Percentiles rank a stretch among this genome's conserved stretches.
Conservation (phyloP, 2,329 filamentous ascomycete genomes). For the Apiospora saccharicola region DNA sequence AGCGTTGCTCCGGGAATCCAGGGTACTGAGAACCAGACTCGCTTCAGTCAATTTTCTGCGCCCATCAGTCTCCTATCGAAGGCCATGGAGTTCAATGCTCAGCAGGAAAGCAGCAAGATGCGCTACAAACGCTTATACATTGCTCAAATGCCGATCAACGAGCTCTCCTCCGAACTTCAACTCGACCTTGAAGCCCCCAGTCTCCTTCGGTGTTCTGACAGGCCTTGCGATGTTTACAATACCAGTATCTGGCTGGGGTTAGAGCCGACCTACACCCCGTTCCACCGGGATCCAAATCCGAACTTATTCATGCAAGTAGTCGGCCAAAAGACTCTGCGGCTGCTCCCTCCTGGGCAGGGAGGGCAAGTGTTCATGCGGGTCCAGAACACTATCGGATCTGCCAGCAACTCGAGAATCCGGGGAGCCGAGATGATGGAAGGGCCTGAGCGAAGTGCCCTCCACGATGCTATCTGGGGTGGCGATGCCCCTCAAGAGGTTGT, state of each 20-base stretch:
- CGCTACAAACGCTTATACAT: slow-evolving; percentile 72
- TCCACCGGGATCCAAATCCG: slow-evolving; percentile 93
- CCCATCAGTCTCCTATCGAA: slow-evolving; percentile 71
- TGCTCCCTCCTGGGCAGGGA: slow-evolving; percentile 72
- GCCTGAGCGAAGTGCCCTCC: slow-evolving; percentile 69
- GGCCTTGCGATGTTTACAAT: slow-evolving; percentile 79
- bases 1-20: neutral
- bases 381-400: slow-evolving; percentile 48
- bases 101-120: slow-evolving; percentile 26
- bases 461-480: slow-evolving; percentile 73
- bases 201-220: slow-evolving; percentile 20
- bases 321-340: slow-evolving; percentile 74
- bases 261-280: slow-evolving; percentile 85
- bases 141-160: slow-evolving; percentile 77
- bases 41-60: slow-evolving; percentile 65
- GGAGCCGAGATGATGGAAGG: slow-evolving; percentile 94
- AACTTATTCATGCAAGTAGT: slow-evolving; percentile 89
- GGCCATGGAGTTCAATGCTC: slow-evolving; percentile 56
- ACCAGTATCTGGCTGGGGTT: slow-evolving; percentile 89
- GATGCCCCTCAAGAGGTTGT: slow-evolving; percentile 43
- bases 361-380: slow-evolving; percentile 66
- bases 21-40: slow-evolving; percentile 30
- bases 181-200: slow-evolving; percentile 75
- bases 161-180: slow-evolving; percentile 69
- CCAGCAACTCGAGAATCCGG: slow-evolving; percentile 62